Evolutionary conservation across 441 rosid species (phyloP), one percentile per base, ranked within the genome.

Genomic region (Aquilaria agallochum): DNA sequence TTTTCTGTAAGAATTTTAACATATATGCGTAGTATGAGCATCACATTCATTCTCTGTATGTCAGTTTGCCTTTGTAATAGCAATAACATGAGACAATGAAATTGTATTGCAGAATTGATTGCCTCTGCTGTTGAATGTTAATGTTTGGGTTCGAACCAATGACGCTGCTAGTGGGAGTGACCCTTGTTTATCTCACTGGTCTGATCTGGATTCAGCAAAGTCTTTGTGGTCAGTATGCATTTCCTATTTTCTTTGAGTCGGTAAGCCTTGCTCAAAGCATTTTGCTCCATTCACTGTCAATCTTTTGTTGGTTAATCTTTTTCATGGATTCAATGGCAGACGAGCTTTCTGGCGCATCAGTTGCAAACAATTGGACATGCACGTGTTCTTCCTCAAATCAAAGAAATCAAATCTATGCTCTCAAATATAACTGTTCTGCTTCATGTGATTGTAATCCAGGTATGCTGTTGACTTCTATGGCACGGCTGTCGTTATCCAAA

Each of bases 371-470:
- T 62, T 94, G 95, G 95, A 81, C 83, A n/a, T 94, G 97, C 60
- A 71, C 75, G 1, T 94, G 99, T 64, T 80, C 83, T 62, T 70
- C 79, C 31, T 63, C 81, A 1, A 30, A 67, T 70, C 77, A 54
- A 67, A 73, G 74, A 62, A 77, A 83, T 67, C 80, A 74, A 72
- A 79, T 75, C 62, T 66, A 58, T 71, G 63, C 80, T 69, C 60
- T 75, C 42, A 75, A 63, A 76, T 84, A 78, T 15, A 89, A 86
- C 76, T 94, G 99, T 78, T 83, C 92, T 31, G 63, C 79, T 48
- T 87, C 93, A 70, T 94, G 99, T 73, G 74, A 84, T 69, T 94
- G 99, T 76, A 87, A 53, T 72, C 84, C 82, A 68, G 97, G 99
- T 87, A 79, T 59, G 64, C 36, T 55, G 30, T 58, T 64, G 47